Base-by-base conservation (phyloP, 139 green algal genomes). In the Chlamydomonas sp. region DNA sequence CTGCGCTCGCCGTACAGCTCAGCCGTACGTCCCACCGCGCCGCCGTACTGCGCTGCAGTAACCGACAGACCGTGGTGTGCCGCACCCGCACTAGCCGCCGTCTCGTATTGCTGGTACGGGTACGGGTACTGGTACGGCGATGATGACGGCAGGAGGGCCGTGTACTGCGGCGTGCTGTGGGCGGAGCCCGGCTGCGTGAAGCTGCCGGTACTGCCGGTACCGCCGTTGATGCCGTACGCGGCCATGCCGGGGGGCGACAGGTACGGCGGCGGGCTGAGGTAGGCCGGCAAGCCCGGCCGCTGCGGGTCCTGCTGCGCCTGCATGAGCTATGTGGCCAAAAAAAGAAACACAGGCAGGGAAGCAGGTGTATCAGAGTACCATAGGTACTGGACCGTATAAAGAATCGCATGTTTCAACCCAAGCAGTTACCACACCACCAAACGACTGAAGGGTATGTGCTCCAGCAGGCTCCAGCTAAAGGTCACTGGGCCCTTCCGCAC, bases 1-100 rank as follows among this genome's bases (percentile, higher is more conserved):
- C 83, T 87, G 6, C 83, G 72, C 83, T 87, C 83, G 1, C 83
- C 83, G 64, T 74, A 87, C 62, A 87, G 73, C 62, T 87, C 83
- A 3, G 71, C 72, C 69, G 63, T 14, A 0, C 80, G 80, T 2
- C 49, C n/a, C 1, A 59, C 5, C 72, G 8, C 72, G 72, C 72
- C 72, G 72, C 1, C 71, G 4, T 20, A 5, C 8, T 3, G 12
- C 67, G 10, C 8, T 49, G 31, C 31, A 49, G 31, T 49, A 49
- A 49, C 31, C 31, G 31, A 49, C 31, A 49, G 31, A 49, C 31
- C 31, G 31, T 49, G 31, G 0, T 49, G 31, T 49, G 8, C 67
- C 68, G 16, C 68, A 16, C 1, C 71, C 71, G 71, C 3, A 59
- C n/a, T 4, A 20, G 71, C 71, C 71, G 71, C 71, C n/a, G 74